Conservation (phyloP, 768 basidiomycete genomes). For the Kwoniella sp. region DNA sequence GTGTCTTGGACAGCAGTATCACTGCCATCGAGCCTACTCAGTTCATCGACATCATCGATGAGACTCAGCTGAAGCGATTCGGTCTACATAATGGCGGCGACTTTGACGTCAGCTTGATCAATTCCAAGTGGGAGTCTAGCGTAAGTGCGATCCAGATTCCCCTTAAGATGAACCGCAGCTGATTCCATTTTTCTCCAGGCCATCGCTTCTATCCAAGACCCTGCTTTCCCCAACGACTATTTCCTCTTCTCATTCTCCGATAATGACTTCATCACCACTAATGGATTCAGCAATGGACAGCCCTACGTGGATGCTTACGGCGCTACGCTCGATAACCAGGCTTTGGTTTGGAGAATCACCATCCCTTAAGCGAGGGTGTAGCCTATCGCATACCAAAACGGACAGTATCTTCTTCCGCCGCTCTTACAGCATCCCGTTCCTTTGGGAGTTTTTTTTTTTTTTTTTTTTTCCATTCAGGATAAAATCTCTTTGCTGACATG, state of each 20-base stretch:
- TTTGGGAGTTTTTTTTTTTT: too few relatives aligned
- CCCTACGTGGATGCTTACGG: slow-evolving; percentile 62
- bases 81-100: slow-evolving; percentile 61
- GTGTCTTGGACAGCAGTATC: slow-evolving; percentile 61
- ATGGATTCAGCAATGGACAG: slow-evolving; percentile 63
- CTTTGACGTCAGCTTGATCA: slow-evolving; percentile 63
- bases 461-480: too few relatives aligned
- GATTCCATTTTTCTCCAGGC: slow-evolving; percentile 34
- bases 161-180: not conserved
- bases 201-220: slow-evolving; percentile 63
- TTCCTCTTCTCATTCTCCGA: slow-evolving; percentile 70
- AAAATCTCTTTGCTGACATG: too few relatives aligned
- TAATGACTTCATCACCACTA: slow-evolving; percentile 66
- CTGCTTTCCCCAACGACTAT: slow-evolving; percentile 65
- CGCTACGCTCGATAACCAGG: slow-evolving; percentile 66
- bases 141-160: slow-evolving; percentile 33
- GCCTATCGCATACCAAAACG: too few relatives aligned
- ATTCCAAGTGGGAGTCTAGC: slow-evolving; percentile 70
- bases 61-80: slow-evolving; percentile 64
- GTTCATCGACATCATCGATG: slow-evolving; percentile 65
- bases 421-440: not conserved
- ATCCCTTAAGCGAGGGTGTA: slow-evolving; percentile 58
- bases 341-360: slow-evolving; percentile 67
- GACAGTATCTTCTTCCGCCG: not conserved
- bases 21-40: slow-evolving; percentile 63